A percentile compares a stretch with the other conserved stretches of the same genome.
These are phyloP conservation scores for Cladosporium halotolerans DNA, from an alignment of 2,329 filamentous ascomycete species.

Conservation along the genomic window DNA sequence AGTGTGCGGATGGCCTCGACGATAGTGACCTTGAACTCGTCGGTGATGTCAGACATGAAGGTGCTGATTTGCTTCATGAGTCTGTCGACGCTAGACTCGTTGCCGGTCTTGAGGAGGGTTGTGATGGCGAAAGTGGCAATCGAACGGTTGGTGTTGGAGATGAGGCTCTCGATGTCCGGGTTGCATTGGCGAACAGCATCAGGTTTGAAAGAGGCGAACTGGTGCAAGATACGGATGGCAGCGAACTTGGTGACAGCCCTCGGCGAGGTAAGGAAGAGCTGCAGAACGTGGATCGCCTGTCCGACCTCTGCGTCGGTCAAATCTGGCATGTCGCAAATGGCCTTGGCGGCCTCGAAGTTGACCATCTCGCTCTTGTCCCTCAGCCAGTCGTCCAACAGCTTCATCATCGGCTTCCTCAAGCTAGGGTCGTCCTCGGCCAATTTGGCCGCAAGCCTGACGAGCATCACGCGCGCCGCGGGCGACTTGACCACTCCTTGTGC, in stretches of 20 bases:
- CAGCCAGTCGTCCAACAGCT: constrained; percentile 91
- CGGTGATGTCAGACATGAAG: constrained; percentile 98
- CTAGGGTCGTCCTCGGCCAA: constrained; percentile 87
- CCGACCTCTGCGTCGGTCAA: constrained; percentile 86
- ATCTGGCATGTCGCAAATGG: constrained; percentile 90
- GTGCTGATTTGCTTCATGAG: constrained; percentile 97
- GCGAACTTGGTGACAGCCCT: constrained; percentile 96
- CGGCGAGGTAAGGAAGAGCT: constrained; percentile 93
- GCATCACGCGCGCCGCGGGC: constrained; percentile 83
- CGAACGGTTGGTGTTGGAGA: constrained; percentile 93
- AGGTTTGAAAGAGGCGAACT: constrained; percentile 94
- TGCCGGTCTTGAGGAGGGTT: constrained; percentile 94
- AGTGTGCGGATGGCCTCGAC: constrained; percentile 95
- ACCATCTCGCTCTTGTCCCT: constrained; percentile 99
- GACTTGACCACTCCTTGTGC: constrained; percentile 89
- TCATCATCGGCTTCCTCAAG: constrained; percentile 92
- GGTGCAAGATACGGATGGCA: constrained; percentile 90
- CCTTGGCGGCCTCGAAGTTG: constrained; percentile 98
- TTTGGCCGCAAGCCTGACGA: constrained; percentile 88
- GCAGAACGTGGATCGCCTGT: constrained; percentile 88
- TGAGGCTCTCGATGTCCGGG: constrained; percentile 92
- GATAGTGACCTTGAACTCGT: constrained; percentile 99
- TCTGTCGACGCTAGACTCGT: constrained; percentile 92
- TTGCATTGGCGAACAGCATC: constrained; percentile 89
- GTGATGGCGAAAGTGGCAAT: constrained; percentile 98